These are phyloP conservation scores for Skeletonema potamos DNA, from an alignment of 108 stramenopile genomes.

Conservation along the genomic window DNA sequence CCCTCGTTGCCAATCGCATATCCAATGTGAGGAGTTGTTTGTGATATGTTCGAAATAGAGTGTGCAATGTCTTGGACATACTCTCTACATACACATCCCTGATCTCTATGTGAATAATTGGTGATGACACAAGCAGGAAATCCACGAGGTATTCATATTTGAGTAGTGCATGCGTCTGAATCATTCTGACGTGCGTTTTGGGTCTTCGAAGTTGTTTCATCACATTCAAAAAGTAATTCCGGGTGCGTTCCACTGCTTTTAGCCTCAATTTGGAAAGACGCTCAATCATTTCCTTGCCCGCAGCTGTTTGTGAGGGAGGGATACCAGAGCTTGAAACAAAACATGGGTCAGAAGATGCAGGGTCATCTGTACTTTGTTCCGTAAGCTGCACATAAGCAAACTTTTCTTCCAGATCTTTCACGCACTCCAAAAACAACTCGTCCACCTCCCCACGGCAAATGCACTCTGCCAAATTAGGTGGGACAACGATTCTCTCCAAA, in stretches of 20 bases:
- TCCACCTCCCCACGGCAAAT: slow-evolving; percentile 93
- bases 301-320: slow-evolving; percentile 80
- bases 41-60: slow-evolving; percentile 95
- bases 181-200: slow-evolving; percentile 95
- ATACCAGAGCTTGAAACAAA: slow-evolving; percentile 57
- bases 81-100: slow-evolving; percentile 89
- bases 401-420: slow-evolving; percentile 88
- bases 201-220: slow-evolving; percentile 72
- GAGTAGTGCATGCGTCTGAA: slow-evolving; percentile 92
- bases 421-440: slow-evolving; percentile 83
- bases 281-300: slow-evolving; percentile 89
- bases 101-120: slow-evolving; percentile 89
- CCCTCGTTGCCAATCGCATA: slow-evolving; percentile 78
- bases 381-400: slow-evolving; percentile 75
- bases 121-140: slow-evolving; percentile 87
- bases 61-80: slow-evolving; percentile 92
- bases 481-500: slow-evolving; percentile 89
- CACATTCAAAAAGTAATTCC: slow-evolving; percentile 89
- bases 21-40: slow-evolving; percentile 92
- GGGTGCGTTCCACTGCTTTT: slow-evolving; percentile 82
- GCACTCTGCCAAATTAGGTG: slow-evolving; percentile 78
- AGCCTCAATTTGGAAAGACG: slow-evolving; percentile 86
- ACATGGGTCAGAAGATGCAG: slow-evolving; percentile 44
- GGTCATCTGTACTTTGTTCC: slow-evolving; percentile 30
- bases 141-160: slow-evolving; percentile 74